Evolutionary conservation across 1,139 yeast species (phyloP).

Genomic region (Geotrichum reessii): DNA sequence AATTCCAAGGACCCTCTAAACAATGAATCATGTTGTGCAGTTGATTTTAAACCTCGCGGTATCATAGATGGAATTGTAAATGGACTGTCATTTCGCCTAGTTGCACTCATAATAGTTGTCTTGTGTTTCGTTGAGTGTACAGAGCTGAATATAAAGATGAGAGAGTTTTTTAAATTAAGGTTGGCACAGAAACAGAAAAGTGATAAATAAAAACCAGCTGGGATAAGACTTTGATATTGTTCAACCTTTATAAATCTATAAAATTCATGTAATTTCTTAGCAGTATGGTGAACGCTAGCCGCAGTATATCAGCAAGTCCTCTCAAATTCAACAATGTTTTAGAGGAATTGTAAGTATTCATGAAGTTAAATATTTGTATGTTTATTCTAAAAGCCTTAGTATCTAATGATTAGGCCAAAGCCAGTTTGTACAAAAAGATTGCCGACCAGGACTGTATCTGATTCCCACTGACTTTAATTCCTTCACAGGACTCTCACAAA

Average conservation of each 20-base stretch:
- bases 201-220: neutral
- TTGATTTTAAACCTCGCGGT: neutral
- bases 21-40: neutral
- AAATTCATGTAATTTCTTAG: neutral
- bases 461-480: constrained; percentile 11
- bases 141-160: neutral
- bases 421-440: constrained; percentile 11
- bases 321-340: constrained; percentile 7
- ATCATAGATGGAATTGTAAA: constrained; percentile 13
- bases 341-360: constrained; percentile 13
- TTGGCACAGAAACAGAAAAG: neutral
- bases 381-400: neutral
- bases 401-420: neutral
- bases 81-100: constrained; percentile 9
- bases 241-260: neutral
- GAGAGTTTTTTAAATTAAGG: neutral
- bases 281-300: neutral
- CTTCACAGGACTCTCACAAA: neutral
- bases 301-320: neutral
- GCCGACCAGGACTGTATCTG: constrained; percentile 15
- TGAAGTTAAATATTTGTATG: neutral
- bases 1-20: neutral
- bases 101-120: constrained; percentile 1
- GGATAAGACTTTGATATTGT: neutral
- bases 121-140: neutral